Percentiles rank a stretch among this genome's conserved stretches.
Conservation (phyloP, 441 rosid species). For the Bocquillonia castaneifolia region DNA sequence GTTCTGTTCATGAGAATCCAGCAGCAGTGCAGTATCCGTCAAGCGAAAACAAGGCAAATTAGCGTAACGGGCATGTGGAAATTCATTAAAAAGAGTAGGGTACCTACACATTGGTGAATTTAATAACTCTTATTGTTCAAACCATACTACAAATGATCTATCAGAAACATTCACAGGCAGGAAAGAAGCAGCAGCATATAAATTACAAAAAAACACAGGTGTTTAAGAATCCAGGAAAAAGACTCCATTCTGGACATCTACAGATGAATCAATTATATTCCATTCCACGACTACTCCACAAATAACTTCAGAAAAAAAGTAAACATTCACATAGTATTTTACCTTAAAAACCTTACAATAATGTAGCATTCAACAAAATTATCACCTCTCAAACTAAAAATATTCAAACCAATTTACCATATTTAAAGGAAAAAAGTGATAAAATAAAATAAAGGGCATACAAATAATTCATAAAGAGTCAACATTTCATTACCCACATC, state of each 20-base stretch:
- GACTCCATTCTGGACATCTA: not conserved
- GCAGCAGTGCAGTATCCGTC: conserved; percentile 73
- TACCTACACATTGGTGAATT: conserved; percentile 45
- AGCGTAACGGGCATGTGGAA: conserved; percentile 70
- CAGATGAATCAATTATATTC: not conserved
- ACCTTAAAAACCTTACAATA: not conserved
- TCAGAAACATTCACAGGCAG: not conserved
- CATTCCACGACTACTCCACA: not conserved
- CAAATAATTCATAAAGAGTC: not conserved
- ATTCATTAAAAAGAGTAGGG: conserved; percentile 86
- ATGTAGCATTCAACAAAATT: not conserved
- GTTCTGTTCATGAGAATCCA: conserved; percentile 69
- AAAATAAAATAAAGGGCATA: not conserved
- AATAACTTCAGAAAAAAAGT: too few species aligned
- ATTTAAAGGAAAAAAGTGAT: not conserved
- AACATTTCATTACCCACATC: not conserved
- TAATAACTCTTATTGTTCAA: not conserved
- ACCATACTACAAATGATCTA: not conserved
- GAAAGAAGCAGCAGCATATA: not conserved
- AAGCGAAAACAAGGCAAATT: conserved; percentile 82
- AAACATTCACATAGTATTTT: too few species aligned
- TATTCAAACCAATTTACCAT: not conserved
- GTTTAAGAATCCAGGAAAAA: not conserved
- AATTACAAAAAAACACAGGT: not conserved
- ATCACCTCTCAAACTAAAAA: too few species aligned